phyloP scores from a whole-genome alignment of 2,329 filamentous ascomycete species.

The Microsporum audouinii region DNA sequence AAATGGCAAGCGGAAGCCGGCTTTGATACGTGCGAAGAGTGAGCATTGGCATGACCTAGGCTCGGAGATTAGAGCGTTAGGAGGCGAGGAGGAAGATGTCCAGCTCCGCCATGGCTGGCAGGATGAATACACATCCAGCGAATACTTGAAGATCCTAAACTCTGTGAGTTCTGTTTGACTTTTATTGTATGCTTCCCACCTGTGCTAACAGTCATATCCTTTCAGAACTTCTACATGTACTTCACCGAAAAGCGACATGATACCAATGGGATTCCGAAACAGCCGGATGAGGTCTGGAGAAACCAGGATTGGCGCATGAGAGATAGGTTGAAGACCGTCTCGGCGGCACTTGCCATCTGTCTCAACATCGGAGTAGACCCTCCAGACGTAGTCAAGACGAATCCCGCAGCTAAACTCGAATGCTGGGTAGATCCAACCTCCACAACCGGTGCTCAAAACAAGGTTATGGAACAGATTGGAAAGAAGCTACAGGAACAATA shows the following conservation, averaged over 20 bases:
- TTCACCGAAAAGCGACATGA: conserved; percentile 97
- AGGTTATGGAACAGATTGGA: conserved; percentile 85
- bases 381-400: conserved; percentile 92
- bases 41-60: conserved; percentile 39
- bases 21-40: conserved; percentile 41
- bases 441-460: conserved; percentile 60
- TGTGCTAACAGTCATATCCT: background rate
- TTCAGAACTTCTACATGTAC: conserved; percentile 97
- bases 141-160: conserved; percentile 73
- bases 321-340: conserved; percentile 91
- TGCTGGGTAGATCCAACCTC: conserved; percentile 91
- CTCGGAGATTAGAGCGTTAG: conserved; percentile 22
- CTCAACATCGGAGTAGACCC: conserved; percentile 96
- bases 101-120: conserved; percentile 77
- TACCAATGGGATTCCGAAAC: conserved; percentile 75
- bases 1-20: conserved; percentile 26
- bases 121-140: conserved; percentile 79
- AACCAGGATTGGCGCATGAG: conserved; percentile 92
- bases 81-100: conserved; percentile 42
- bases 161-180: conserved; percentile 49
- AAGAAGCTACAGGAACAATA: conserved; percentile 95
- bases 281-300: conserved; percentile 45
- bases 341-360: conserved; percentile 84
- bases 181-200: conserved; percentile 7
- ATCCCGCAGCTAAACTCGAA: conserved; percentile 82